Percentiles rank a stretch among this genome's conserved stretches.
phyloP scores from a whole-genome alignment of 106 monocot genomes.

The Amphibolis antarctica region DNA sequence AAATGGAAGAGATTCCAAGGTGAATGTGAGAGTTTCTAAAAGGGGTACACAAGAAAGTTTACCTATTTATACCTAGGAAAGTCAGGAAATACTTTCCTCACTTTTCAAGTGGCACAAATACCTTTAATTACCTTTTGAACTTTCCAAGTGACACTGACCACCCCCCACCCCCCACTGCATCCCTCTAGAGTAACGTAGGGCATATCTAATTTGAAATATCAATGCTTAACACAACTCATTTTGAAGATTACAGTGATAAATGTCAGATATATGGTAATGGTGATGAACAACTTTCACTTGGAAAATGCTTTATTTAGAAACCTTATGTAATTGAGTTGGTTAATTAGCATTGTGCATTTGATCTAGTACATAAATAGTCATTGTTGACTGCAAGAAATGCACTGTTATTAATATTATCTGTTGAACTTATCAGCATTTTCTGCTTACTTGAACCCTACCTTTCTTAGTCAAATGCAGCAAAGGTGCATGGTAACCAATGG shows the following conservation, averaged over 20 bases:
- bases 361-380: no score
- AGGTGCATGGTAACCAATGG: neutral
- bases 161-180: no score
- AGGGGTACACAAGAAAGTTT: no score
- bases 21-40: no score
- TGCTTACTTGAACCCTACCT: neutral
- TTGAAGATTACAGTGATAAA: neutral
- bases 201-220: neutral
- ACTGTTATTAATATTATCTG: neutral
- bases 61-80: no score
- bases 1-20: no score
- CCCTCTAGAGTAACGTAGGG: no score
- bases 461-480: slow-evolving; percentile 16
- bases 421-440: neutral
- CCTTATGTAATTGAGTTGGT: neutral
- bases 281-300: neutral
- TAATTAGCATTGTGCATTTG: neutral
- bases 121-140: no score
- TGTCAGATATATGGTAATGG: no score
- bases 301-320: neutral
- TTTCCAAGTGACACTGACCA: no score
- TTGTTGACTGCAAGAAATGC: neutral
- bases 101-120: no score
- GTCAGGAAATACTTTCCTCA: no score
- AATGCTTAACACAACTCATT: neutral